Conservation (phyloP, 345 rosid species). For the Arabis alpina region DNA sequence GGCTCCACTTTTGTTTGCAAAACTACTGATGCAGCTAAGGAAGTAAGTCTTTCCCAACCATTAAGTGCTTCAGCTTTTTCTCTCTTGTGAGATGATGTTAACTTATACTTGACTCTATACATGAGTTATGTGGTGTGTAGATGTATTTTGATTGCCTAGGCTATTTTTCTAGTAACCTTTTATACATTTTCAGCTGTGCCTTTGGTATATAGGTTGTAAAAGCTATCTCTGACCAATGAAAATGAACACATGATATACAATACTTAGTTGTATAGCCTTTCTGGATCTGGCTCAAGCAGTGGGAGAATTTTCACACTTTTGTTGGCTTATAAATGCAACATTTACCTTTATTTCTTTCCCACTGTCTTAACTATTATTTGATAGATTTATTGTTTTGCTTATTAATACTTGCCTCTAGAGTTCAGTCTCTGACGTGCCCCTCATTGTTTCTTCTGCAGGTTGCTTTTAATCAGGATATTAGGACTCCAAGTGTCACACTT, state of each 20-base stretch:
- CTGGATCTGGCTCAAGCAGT: slow-evolving; percentile 17
- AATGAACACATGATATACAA: background rate
- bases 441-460: slow-evolving; percentile 55
- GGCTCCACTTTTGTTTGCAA: slow-evolving; percentile 98
- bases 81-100: background rate
- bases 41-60: slow-evolving; percentile 55
- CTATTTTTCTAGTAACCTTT: slow-evolving; percentile 21
- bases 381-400: background rate
- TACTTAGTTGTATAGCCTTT: background rate
- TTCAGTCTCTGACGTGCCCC: slow-evolving; percentile 20
- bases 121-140: background rate
- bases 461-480: slow-evolving; percentile 73
- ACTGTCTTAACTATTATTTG: slow-evolving; percentile 16
- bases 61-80: slow-evolving; percentile 15
- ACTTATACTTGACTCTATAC: background rate
- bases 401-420: slow-evolving; percentile 1
- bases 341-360: slow-evolving; percentile 2
- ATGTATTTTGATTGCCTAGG: slow-evolving; percentile 22
- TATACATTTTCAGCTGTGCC: background rate
- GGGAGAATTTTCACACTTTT: background rate
- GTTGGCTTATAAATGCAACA: slow-evolving; percentile 19
- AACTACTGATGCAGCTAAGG: slow-evolving; percentile 79
- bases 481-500: slow-evolving; percentile 86
- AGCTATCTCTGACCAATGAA: slow-evolving; percentile 1
- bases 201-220: slow-evolving; percentile 7